These are phyloP conservation scores for Rhodotorula sp. DNA, from an alignment of 1,284 basidiomycete genomes.

Conservation along the genomic window DNA sequence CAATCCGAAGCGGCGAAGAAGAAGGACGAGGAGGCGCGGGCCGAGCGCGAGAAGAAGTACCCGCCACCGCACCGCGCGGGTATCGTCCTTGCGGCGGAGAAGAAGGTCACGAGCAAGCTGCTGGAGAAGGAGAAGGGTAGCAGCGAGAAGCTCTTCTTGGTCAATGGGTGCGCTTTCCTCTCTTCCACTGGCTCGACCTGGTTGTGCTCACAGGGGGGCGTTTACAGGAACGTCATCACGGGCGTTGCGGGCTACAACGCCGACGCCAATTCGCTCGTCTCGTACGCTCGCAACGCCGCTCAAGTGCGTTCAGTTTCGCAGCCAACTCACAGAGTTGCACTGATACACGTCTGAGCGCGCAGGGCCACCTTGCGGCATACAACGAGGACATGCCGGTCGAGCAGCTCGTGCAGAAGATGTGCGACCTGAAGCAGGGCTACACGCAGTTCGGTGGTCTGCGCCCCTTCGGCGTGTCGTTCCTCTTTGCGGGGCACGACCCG, in stretches of 20 bases:
- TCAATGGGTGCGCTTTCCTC: slow-evolving; percentile 66
- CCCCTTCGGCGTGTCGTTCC: slow-evolving; percentile 93
- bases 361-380: slow-evolving; percentile 77
- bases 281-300: slow-evolving; percentile 87
- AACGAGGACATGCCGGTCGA: slow-evolving; percentile 99
- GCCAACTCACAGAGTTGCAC: neutral
- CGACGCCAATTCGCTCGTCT: slow-evolving; percentile 96
- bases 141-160: slow-evolving; percentile 94
- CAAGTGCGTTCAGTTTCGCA: slow-evolving; percentile 56
- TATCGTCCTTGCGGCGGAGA: slow-evolving; percentile 97
- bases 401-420: slow-evolving; percentile 86
- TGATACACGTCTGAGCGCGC: neutral
- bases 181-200: neutral
- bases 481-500: slow-evolving; percentile 95
- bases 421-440: slow-evolving; percentile 98
- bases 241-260: slow-evolving; percentile 96
- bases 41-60: slow-evolving; percentile 43
- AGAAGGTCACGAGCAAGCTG: slow-evolving; percentile 98
- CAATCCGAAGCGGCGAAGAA: slow-evolving; percentile 42
- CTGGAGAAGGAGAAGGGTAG: slow-evolving; percentile 92
- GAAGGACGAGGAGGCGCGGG: slow-evolving; percentile 43
- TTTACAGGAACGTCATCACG: slow-evolving; percentile 81
- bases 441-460: slow-evolving; percentile 98
- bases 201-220: neutral
- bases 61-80: slow-evolving; percentile 56